A percentile compares a stretch with the other conserved stretches of the same genome.
These are phyloP conservation scores for Zygotorulaspora chibaensis DNA, from an alignment of 805 yeast species.

Conservation along the genomic window DNA sequence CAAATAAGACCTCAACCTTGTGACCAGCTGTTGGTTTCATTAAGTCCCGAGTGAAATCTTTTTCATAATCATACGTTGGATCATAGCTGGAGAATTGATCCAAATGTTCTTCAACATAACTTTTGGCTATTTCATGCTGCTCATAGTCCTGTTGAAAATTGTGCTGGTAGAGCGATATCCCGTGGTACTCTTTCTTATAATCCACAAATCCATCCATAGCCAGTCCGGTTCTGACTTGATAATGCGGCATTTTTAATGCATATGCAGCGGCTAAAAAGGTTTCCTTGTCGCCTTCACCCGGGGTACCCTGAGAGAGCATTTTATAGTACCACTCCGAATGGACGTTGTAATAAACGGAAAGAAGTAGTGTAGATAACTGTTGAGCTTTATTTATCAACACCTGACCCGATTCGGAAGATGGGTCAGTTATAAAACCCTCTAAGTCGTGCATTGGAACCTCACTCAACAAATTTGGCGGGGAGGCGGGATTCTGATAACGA, in stretches of 20 bases:
- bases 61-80: conserved; percentile 14
- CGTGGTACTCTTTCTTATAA: conserved; percentile 30
- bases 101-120: conserved; percentile 9
- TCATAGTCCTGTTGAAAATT: conserved; percentile 48
- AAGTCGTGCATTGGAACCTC: conserved; percentile 54
- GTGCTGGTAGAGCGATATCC: conserved; percentile 44
- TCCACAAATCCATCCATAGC: conserved; percentile 38
- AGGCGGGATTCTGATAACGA: conserved; percentile 11
- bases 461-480: conserved; percentile 6
- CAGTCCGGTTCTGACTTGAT: conserved; percentile 44
- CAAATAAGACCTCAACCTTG: conserved; percentile 30
- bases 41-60: conserved; percentile 11
- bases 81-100: conserved; percentile 13
- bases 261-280: conserved; percentile 68
- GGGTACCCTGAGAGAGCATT: conserved; percentile 62
- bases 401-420: conserved; percentile 69
- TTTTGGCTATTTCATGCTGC: conserved; percentile 15
- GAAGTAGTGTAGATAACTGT: conserved; percentile 54
- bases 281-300: conserved; percentile 81
- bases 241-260: conserved; percentile 44
- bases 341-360: conserved; percentile 61
- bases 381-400: conserved; percentile 54
- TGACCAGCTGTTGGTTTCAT: conserved; percentile 14
- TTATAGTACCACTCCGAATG: conserved; percentile 63
- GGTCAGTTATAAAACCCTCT: conserved; percentile 61